These are phyloP conservation scores for Fusarium decemcellulare DNA, from an alignment of 2,329 filamentous ascomycete genomes.

Conservation along the genomic window DNA sequence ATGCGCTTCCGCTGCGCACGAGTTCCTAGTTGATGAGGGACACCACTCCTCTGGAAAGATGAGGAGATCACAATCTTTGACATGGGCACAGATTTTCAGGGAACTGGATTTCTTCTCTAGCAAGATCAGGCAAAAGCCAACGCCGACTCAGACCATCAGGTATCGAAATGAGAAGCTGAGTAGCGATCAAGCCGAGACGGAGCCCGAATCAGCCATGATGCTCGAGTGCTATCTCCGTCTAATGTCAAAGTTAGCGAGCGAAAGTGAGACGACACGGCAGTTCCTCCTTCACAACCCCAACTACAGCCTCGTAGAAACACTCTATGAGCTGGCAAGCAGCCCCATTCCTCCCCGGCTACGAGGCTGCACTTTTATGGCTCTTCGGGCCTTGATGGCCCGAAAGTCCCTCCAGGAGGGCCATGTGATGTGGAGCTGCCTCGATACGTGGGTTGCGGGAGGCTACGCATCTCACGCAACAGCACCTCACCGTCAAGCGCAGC, in stretches of 20 bases:
- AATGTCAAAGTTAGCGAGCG: conserved; percentile 83
- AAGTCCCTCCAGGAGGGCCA: conserved; percentile 78
- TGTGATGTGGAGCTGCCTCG: conserved; percentile 84
- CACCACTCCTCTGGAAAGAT: conserved; percentile 82
- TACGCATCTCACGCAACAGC: conserved; percentile 59
- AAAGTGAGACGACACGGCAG: conserved; percentile 79
- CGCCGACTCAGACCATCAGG: conserved; percentile 54
- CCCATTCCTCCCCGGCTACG: conserved; percentile 82
- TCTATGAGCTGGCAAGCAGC: conserved; percentile 85
- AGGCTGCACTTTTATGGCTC: conserved; percentile 85
- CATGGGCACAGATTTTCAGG: conserved; percentile 92
- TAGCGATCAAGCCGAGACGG: conserved; percentile 79
- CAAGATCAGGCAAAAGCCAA: conserved; percentile 81
- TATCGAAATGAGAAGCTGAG: conserved; percentile 73
- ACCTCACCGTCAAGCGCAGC: conserved; percentile 51
- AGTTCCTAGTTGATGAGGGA: conserved; percentile 90
- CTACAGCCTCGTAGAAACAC: conserved; percentile 79
- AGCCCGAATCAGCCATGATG: conserved; percentile 97
- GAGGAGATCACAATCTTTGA: conserved; percentile 86
- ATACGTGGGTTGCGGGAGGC: conserved; percentile 81
- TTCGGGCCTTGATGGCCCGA: conserved; percentile 81
- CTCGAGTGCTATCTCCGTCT: conserved; percentile 93
- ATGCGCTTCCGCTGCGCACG: conserved; percentile 87
- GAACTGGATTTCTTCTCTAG: conserved; percentile 89
- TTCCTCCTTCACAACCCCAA: conserved; percentile 78